Conservation (phyloP, 2,329 filamentous ascomycete genomes). For the Neofusicoccum kwambonambiense region DNA sequence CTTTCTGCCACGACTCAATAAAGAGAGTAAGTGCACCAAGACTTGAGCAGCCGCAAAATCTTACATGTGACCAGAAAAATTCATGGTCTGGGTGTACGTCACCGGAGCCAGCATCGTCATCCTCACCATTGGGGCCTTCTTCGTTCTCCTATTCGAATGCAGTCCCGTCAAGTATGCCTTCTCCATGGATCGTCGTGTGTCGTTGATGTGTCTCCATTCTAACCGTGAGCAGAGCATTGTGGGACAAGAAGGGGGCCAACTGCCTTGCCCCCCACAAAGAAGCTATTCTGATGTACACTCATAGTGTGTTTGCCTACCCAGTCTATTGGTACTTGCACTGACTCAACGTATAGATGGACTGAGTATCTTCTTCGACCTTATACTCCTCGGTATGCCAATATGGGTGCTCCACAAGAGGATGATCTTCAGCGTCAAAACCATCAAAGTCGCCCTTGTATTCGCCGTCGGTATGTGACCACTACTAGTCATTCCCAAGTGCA, state of each 20-base stretch:
- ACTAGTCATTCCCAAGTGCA: no score
- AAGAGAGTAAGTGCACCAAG: constrained; percentile 30
- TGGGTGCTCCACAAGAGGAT: constrained; percentile 41
- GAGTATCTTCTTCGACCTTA: constrained; percentile 36
- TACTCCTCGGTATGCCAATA: constrained; percentile 21
- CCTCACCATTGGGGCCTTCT: constrained; percentile 9
- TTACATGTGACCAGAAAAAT: not conserved
- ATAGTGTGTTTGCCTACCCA: constrained; percentile 25
- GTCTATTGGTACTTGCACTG: not conserved
- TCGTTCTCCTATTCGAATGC: constrained; percentile 17
- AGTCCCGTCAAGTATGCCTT: constrained; percentile 11
- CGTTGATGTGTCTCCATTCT: not conserved
- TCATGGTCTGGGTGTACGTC: constrained; percentile 3
- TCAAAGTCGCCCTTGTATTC: constrained; percentile 40
- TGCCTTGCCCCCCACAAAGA: constrained; percentile 28
- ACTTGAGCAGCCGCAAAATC: not conserved
- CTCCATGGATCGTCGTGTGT: not conserved
- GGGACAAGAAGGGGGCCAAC: constrained; percentile 22
- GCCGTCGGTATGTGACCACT: constrained; percentile 24
- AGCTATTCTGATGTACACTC: constrained; percentile 34
- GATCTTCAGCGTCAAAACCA: constrained; percentile 33
- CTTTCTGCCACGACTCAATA: constrained; percentile 36
- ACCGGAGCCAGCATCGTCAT: not conserved
- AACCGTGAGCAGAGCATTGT: not conserved
- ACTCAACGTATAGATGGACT: not conserved